These are phyloP conservation scores for Escovopsis sp. DNA, from an alignment of 2,329 filamentous ascomycete genomes.

Conservation along the genomic window DNA sequence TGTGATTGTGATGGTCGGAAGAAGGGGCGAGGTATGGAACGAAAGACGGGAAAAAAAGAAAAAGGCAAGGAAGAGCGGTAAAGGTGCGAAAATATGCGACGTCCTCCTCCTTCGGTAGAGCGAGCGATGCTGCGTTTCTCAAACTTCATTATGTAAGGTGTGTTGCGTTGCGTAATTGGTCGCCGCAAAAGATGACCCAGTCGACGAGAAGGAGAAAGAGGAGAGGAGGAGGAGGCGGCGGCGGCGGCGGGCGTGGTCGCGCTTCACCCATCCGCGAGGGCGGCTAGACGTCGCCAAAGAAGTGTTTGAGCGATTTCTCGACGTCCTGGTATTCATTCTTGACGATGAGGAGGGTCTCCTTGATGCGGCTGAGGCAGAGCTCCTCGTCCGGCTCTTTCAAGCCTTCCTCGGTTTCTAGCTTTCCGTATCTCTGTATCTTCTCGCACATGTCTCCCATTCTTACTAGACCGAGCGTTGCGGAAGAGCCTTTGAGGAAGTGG, in stretches of 20 bases:
- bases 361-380: constrained; percentile 54
- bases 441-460: constrained; percentile 91
- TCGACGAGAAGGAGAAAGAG: too few relatives aligned
- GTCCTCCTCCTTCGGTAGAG: not conserved
- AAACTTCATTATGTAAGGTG: not conserved
- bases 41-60: too few relatives aligned
- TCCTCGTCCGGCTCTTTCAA: constrained; percentile 49
- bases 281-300: constrained; percentile 30
- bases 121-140: not conserved
- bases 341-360: constrained; percentile 52
- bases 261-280: constrained; percentile 1
- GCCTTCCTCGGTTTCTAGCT: constrained; percentile 66
- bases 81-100: too few relatives aligned
- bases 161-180: too few relatives aligned
- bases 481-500: constrained; percentile 95
- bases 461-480: constrained; percentile 77
- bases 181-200: too few relatives aligned
- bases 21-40: too few relatives aligned
- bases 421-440: constrained; percentile 89
- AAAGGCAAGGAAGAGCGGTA: too few relatives aligned
- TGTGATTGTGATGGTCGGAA: too few relatives aligned
- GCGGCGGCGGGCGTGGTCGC: not conserved
- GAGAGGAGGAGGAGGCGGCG: not conserved
- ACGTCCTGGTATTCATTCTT: constrained; percentile 66
- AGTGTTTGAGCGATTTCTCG: constrained; percentile 53